phyloP scores from a whole-genome alignment of 2,329 filamentous ascomycete species.

The Didymosphaeria variabile region DNA sequence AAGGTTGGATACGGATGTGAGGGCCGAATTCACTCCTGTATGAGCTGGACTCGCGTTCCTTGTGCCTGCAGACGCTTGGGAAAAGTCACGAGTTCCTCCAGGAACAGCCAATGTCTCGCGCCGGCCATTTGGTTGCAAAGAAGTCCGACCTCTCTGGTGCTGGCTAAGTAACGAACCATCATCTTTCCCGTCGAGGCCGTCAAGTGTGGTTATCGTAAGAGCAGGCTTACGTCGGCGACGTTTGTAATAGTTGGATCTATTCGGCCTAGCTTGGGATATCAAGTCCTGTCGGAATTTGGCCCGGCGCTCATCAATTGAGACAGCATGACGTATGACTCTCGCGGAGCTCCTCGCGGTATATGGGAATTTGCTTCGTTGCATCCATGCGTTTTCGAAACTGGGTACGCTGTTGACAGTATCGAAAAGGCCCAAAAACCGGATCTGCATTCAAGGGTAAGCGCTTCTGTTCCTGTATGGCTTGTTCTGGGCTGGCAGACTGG shows the following conservation, averaged over 20 bases:
- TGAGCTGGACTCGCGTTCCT: slow-evolving; percentile 43
- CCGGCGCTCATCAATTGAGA: slow-evolving; percentile 74
- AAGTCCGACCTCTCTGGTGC: slow-evolving; percentile 22
- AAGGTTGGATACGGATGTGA: slow-evolving; percentile 42
- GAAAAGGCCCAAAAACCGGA: slow-evolving; percentile 80
- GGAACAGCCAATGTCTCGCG: slow-evolving; percentile 40
- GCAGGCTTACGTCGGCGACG: slow-evolving; percentile 33
- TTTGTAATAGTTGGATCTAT: slow-evolving; percentile 38
- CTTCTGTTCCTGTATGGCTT: background rate
- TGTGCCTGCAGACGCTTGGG: slow-evolving; percentile 43
- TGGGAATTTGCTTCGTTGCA: slow-evolving; percentile 77
- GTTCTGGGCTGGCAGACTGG: slow-evolving; percentile 45
- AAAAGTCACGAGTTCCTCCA: slow-evolving; percentile 41
- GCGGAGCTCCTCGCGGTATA: slow-evolving; percentile 67
- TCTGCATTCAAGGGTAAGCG: slow-evolving; percentile 40
- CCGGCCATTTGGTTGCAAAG: slow-evolving; percentile 23
- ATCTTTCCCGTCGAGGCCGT: slow-evolving; percentile 23
- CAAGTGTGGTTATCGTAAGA: slow-evolving; percentile 20
- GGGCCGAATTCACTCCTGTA: slow-evolving; percentile 28
- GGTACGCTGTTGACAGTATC: slow-evolving; percentile 85
- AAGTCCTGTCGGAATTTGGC: slow-evolving; percentile 78
- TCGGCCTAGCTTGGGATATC: slow-evolving; percentile 59
- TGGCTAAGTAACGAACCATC: slow-evolving; percentile 17
- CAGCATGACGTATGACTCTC: slow-evolving; percentile 71
- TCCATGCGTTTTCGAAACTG: slow-evolving; percentile 77